Base-by-base conservation (phyloP, 108 stramenopile species). In the Cyclotella choctawhatcheeana region DNA sequence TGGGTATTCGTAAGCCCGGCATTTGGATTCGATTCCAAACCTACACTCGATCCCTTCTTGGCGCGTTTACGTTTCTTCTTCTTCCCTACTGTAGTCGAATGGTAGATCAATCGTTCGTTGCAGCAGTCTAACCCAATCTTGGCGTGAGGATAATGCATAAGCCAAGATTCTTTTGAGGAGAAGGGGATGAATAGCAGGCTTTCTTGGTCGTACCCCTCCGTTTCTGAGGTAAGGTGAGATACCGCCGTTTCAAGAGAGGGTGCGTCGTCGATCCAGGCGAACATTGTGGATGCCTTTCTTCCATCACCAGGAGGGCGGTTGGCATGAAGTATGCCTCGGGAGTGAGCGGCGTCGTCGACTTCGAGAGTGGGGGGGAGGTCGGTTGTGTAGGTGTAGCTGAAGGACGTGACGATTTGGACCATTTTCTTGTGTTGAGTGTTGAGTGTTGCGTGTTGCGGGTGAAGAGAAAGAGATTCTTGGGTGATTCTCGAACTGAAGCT, bases 221-320 rank as follows among this genome's bases (percentile, higher is more conserved):
- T n/a, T 8, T 40, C 37, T 6, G 37, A 40, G 47, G 17, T 8
- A 4, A 48, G 17, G 17, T 48, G 47, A n/a, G 4, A 4, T 4
- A n/a, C 17, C 16, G 47, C 47, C 47, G 17, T n/a, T 8, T 10
- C 47, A n/a, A 48, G 47, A n/a, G 47, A 48, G 47, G 47, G 47
- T 10, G 47, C 16, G 47, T 48, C 47, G 47, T 48, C n/a, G 47
- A 48, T 48, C 47, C 47, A 48, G 12, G 47, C 47, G n/a, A 48
- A 48, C 17, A 48, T n/a, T n/a, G 47, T 17, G 8, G 16, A 10
- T 48, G 12, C 47, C 17, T 48, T n/a, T 8, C 16, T n/a, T 8
- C 4, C 8, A 48, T 48, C n/a, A n/a, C 4, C 4, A n/a, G 47
- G 17, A n/a, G 47, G n/a, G 17, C 47, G 47, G 18, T 10, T 48